Evolutionary conservation across 768 basidiomycete species (phyloP).

Genomic region (Tricholoma hemisulphureum): DNA sequence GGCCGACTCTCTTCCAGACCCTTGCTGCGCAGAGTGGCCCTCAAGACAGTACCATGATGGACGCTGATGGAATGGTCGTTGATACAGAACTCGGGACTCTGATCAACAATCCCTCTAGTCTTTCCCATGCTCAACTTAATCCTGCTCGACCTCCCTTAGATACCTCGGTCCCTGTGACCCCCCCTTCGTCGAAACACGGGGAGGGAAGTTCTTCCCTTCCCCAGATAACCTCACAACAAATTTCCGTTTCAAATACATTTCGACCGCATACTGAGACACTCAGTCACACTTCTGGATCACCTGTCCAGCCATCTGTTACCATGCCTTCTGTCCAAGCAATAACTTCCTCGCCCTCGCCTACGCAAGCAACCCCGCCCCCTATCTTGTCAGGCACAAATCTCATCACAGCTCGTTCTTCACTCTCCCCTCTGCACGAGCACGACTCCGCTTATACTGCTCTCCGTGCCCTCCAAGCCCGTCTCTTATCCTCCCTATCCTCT

Average conservation of each 20-base stretch:
- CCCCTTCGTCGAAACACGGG: neutral
- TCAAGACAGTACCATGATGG: neutral
- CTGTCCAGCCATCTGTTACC: neutral
- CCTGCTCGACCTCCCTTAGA: neutral
- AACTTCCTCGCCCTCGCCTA: neutral
- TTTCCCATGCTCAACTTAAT: neutral
- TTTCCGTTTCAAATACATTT: neutral
- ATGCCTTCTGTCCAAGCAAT: neutral
- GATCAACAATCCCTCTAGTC: neutral
- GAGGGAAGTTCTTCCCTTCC: neutral
- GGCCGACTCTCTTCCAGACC: constrained; percentile 19
- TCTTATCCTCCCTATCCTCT: constrained; percentile 21
- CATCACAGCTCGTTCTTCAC: neutral
- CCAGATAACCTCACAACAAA: neutral
- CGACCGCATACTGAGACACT: neutral
- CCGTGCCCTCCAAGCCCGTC: constrained; percentile 20
- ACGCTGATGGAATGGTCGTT: constrained; percentile 1
- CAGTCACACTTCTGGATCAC: neutral
- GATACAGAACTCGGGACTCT: neutral
- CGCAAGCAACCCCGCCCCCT: neutral
- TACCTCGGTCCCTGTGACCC: neutral
- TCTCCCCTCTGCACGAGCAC: neutral
- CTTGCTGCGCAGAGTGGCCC: constrained; percentile 9
- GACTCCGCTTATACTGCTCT: constrained; percentile 16
- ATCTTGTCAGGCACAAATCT: neutral